Conservation (phyloP, 345 rosid genomes). For the Camelina laxa region DNA sequence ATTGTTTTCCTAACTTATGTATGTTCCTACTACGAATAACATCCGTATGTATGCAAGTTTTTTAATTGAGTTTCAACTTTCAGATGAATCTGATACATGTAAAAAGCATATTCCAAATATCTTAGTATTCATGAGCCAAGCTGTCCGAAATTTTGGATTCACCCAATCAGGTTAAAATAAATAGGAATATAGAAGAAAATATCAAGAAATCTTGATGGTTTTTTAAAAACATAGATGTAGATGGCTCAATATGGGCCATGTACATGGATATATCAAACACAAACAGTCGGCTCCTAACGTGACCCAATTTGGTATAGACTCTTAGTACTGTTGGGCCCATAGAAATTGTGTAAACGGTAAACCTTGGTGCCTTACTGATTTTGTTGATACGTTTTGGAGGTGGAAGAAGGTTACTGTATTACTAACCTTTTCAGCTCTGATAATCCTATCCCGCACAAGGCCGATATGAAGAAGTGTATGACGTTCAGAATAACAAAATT, state of each 20-base stretch:
- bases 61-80: neutral
- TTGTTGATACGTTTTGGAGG: neutral
- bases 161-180: neutral
- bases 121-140: neutral
- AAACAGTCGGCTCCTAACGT: neutral
- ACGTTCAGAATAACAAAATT: neutral
- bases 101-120: neutral
- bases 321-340: conserved; percentile 1
- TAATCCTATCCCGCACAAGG: neutral
- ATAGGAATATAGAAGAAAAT: neutral
- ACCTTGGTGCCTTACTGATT: neutral
- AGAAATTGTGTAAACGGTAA: neutral
- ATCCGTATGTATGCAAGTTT: neutral
- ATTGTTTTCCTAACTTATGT: too few species aligned
- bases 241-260: neutral
- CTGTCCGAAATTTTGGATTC: neutral
- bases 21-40: too few species aligned
- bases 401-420: neutral
- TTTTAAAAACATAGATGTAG: neutral
- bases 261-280: neutral
- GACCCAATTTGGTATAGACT: neutral
- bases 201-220: neutral
- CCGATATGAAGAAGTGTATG: neutral
- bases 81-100: neutral
- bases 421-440: neutral